Percentiles rank a stretch among this genome's conserved stretches.
Evolutionary conservation across 2,329 filamentous ascomycete species (phyloP).

Genomic region (Chaetomium strumarium): DNA sequence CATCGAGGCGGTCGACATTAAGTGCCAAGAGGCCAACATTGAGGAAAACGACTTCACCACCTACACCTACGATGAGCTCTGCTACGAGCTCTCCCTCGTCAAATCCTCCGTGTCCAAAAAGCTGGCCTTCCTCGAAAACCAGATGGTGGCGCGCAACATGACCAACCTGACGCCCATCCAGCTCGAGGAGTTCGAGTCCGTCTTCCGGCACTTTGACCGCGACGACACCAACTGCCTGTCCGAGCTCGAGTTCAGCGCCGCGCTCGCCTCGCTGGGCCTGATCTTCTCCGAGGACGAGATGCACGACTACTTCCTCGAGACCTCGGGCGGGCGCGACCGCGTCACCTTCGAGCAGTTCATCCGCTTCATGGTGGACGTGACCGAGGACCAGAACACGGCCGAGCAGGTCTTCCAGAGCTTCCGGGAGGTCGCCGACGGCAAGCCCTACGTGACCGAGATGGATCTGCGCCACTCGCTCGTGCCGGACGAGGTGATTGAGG

Average conservation of each 20-base stretch:
- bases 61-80: constrained; percentile 93
- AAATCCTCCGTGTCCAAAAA: constrained; percentile 94
- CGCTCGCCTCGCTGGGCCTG: constrained; percentile 86
- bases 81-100: constrained; percentile 87
- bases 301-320: constrained; percentile 89
- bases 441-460: constrained; percentile 97
- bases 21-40: constrained; percentile 94
- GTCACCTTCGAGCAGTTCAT: constrained; percentile 99
- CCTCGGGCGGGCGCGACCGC: constrained; percentile 69
- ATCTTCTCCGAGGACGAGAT: constrained; percentile 98
- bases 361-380: constrained; percentile 98
- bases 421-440: constrained; percentile 93
- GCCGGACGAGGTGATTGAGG: constrained; percentile 93
- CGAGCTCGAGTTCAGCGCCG: constrained; percentile 93
- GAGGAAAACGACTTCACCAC: constrained; percentile 99
- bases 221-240: constrained; percentile 85
- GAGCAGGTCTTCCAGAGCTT: constrained; percentile 99
- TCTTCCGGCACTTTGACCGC: constrained; percentile 96
- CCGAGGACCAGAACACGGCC: constrained; percentile 96
- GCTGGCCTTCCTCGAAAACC: constrained; percentile 92
- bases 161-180: constrained; percentile 98
- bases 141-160: constrained; percentile 97
- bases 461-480: constrained; percentile 92
- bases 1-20: constrained; percentile 77
- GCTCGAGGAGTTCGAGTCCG: constrained; percentile 95